Evolutionary conservation across 164 flowering plant species (phyloP), one percentile per base, ranked within the genome.

Genomic region (Tetrastigma voinierianum): DNA sequence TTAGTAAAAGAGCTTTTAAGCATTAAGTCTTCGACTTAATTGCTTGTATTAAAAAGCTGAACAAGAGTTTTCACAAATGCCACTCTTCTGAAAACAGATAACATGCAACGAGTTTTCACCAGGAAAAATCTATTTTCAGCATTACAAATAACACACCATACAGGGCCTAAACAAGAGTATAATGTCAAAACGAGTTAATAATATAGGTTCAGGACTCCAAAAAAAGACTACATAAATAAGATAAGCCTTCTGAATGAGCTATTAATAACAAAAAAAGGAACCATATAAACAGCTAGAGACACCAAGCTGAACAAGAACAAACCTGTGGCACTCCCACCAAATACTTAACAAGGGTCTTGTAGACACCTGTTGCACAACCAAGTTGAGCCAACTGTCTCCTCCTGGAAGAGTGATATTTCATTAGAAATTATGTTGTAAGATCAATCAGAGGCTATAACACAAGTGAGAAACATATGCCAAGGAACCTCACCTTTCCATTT

Each of bases 291-390:
- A 13, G 40, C 17, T 19, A 40, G 17, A 12, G 47, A n/a, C 46
- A 32, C 40, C 40, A 17, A 72, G 15, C 44, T 2, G 51, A 64
- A 52, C 46, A 56, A 65, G 18, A 48, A 62, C 64, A 59, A 80
- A 89, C 96, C 91, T 92, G 89, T 62, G 98, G 98, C 70, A 95
- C 98, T 71, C 98, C 98, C 9, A 95, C 97, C 81, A 95, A 83
- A 78, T 92, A 95, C 76, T 90, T 95, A 49, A 95, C 96, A 69
- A 95, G 96, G 21, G 98, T 86, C 77, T 95, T 95, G 70, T 87
- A 95, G 63, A 95, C 94, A 68, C 98, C 98, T 18, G 97, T 80
- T 23, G 97, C 97, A 68, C 92, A 85, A 68, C 98, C 98, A 79
- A 95, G 96, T 78, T 89, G 96, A 62, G 97, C 96, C 71, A 95